Base-by-base conservation (phyloP, 1,284 basidiomycete genomes). In the Rhodotorula sp. region DNA sequence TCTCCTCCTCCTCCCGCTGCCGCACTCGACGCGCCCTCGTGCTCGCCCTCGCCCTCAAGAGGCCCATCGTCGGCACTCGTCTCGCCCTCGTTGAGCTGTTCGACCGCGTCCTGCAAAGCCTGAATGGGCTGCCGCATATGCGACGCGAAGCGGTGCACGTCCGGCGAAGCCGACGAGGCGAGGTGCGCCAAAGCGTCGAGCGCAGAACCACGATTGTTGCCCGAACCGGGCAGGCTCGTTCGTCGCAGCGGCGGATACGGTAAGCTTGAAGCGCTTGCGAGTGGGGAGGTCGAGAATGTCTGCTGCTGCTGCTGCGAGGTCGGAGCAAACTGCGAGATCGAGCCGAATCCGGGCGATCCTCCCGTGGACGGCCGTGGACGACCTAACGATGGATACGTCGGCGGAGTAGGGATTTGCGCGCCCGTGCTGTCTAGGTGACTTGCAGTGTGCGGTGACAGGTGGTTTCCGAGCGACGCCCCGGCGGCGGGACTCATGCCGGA, bases 141-240 rank as follows among this genome's bases (percentile, higher is more conserved):
- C 16, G 58, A 45, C 31, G 69, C 69, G 47, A 71, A 71, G 26
- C 69, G 64, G 31, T 63, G 54, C 26, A 70, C 62, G 34, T 63
- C 65, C 28, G 64, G 47, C 26, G 69, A 64, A 10, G n/a, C 31
- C 47, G 57, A 48, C 52, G 64, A 63, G 0, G 69, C 69, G 61
- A 71, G 62, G 28, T 23, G n/a, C 1, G 69, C 69, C 38, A 71
- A 62, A 10, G 69, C 69, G 26, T 71, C 69, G 52, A 71, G 62
- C 26, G 58, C 68, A 5, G 52, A 52, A 3, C 48, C 43, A 43
- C 38, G 34, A 14, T 28, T 12, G 58, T 28, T 12, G 58, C 19
- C 38, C 31, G 31, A n/a, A 14, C 16, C 14, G 38, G 60, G 31
- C 12, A 49, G 48, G 31, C 47, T 61, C 14, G 43, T 47, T 26